Conservation (phyloP, 202 grass and related monocot species). For the Elaeis oleifera region DNA sequence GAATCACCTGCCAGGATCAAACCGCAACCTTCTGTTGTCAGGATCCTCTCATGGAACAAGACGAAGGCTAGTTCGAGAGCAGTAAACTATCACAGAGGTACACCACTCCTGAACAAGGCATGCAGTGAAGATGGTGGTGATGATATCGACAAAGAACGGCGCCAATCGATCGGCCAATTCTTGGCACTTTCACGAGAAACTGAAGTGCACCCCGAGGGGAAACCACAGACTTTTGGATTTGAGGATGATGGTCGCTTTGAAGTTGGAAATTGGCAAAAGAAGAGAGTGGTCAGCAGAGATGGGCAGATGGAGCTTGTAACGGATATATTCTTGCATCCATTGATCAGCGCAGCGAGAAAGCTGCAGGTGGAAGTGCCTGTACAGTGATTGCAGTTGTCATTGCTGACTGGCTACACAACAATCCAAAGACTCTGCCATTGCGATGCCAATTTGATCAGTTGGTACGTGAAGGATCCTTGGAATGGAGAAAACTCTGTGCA, state of each 20-base stretch:
- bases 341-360: slow-evolving; percentile 84
- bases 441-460: slow-evolving; percentile 62
- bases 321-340: slow-evolving; percentile 78
- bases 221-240: slow-evolving; percentile 11
- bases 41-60: slow-evolving; percentile 25
- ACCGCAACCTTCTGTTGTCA: slow-evolving; percentile 22
- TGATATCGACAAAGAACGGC: slow-evolving; percentile 41
- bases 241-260: slow-evolving; percentile 20
- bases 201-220: slow-evolving; percentile 23
- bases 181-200: neutral
- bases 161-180: neutral
- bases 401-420: slow-evolving; percentile 71
- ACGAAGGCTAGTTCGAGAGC: slow-evolving; percentile 13
- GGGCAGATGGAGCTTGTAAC: slow-evolving; percentile 66
- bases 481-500: slow-evolving; percentile 80
- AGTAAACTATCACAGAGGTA: slow-evolving; percentile 7
- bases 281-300: slow-evolving; percentile 55
- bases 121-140: slow-evolving; percentile 35
- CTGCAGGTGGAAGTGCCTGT: slow-evolving; percentile 74
- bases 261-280: slow-evolving; percentile 61
- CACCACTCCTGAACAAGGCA: slow-evolving; percentile 35
- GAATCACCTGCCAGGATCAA: slow-evolving; percentile 2
- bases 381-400: slow-evolving; percentile 80
- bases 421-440: slow-evolving; percentile 46
- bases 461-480: slow-evolving; percentile 66